Conservation (phyloP, 208 protist genomes). For the Crithidia expoeki region DNA sequence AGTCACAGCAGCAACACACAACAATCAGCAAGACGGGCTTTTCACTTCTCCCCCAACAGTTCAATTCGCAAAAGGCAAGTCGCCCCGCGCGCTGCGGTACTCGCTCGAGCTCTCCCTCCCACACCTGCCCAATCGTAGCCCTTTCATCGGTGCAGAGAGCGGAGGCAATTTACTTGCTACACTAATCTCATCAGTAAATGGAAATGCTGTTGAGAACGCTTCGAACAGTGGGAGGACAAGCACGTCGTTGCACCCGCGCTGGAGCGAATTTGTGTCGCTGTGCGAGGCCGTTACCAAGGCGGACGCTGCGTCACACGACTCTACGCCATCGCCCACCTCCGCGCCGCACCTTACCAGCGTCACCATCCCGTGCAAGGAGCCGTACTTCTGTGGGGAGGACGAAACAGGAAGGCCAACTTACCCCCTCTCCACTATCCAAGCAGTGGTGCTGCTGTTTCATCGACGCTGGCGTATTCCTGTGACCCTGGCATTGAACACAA, state of each 20-base stretch:
- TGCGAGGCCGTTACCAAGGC: conserved; percentile 11
- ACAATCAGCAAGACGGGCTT: too few species aligned
- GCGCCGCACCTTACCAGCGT: conserved; percentile 6
- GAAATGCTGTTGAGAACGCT: too few species aligned
- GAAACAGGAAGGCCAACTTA: not conserved
- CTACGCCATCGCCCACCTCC: not conserved
- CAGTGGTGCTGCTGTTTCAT: conserved; percentile 5
- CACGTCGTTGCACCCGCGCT: conserved; percentile 8
- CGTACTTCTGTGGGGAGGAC: conserved; percentile 36
- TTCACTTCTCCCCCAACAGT: too few species aligned
- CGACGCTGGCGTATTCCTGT: conserved; percentile 24
- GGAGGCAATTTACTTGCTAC: not conserved
- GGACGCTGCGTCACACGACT: not conserved
- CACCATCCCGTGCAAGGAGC: conserved; percentile 36
- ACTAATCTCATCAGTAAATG: not conserved
- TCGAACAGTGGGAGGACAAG: not conserved
- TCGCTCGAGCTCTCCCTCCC: conserved; percentile 28
- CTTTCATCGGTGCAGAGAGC: conserved; percentile 4
- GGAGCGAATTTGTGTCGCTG: conserved; percentile 12
- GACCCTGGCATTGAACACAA: conserved; percentile 36
- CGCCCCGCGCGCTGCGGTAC: conserved; percentile 2
- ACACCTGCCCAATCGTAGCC: conserved; percentile 17
- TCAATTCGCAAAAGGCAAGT: not conserved
- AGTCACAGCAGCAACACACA: not conserved
- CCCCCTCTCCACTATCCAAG: conserved; percentile 31